Base-by-base conservation (phyloP, 2,329 filamentous ascomycete species). In the Aureobasidium sp. region DNA sequence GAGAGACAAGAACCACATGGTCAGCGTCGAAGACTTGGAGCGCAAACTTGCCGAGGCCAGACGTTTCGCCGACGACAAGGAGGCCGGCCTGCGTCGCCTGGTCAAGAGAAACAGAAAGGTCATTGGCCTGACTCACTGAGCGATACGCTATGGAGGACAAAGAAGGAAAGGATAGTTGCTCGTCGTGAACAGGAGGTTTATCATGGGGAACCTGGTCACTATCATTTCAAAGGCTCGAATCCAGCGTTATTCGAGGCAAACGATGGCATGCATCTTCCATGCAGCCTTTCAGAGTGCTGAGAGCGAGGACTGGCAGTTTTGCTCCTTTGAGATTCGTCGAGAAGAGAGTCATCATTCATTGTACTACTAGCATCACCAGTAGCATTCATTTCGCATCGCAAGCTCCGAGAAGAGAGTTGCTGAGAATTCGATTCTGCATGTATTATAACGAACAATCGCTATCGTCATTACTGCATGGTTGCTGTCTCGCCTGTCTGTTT, bases 61-160 rank as follows among this genome's bases (percentile, higher is more conserved):
- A 64, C 67, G 67, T 57, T 62, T 66, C n/a, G 68, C 65, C n/a
- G 72, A 74, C 36, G 72, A 74, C 65, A 70, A 67, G 64, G 72
- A 74, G 65, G 64, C 63, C 42, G 63, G 64, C 29, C 57, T 74
- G 60, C 69, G 67, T 64, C 72, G 70, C 66, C 51, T 68, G 27
- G 70, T 74, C 17, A 74, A 73, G 70, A 72, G 67, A 67, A 74
- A 74, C 59, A 68, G 68, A 68, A 69, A 68, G 64, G 42, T 71
- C 48, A 58, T 71, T 27, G 72, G 72, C 25, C 31, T 62, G 39
- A 56, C 60, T 42, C 51, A 55, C 37, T 55, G 20, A 42, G 9
- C 5, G 25, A 15, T 11, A 9, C 31, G 8, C 25, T n/a, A 9
- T 22, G 25, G 14, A 15, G 2, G 42, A 15, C 42, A 45, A 41